A percentile compares a stretch with the other conserved stretches of the same genome.
These are phyloP conservation scores for Phaeolepiota aurea DNA, from an alignment of 768 basidiomycete species.

Conservation along the genomic window DNA sequence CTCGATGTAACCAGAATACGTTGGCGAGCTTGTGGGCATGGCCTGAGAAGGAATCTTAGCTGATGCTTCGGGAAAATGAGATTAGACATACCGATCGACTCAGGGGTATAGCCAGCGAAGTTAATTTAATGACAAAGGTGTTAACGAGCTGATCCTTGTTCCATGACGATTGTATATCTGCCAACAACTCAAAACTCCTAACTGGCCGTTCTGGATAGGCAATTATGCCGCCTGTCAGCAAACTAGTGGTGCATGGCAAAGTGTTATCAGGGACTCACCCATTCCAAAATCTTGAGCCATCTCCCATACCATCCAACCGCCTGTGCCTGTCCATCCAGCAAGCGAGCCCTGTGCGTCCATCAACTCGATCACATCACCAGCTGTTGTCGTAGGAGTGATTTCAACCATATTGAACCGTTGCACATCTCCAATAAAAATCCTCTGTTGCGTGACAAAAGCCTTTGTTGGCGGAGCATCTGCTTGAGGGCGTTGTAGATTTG, in stretches of 20 bases:
- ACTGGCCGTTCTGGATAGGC: conserved; percentile 72
- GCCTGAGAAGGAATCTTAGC: conserved; percentile 16
- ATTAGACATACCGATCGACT: conserved; percentile 44
- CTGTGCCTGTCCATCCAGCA: conserved; percentile 46
- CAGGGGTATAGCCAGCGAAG: conserved; percentile 52
- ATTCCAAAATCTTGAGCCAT: conserved; percentile 87
- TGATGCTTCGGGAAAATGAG: conserved; percentile 3
- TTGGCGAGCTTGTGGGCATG: conserved; percentile 37
- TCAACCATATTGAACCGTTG: conserved; percentile 73
- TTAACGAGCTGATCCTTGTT: conserved; percentile 77
- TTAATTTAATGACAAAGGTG: conserved; percentile 70
- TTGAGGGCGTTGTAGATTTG: not conserved
- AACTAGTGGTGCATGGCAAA: not conserved
- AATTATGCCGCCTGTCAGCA: conserved; percentile 6
- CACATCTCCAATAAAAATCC: conserved; percentile 71
- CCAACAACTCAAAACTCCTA: conserved; percentile 76
- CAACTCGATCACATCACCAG: conserved; percentile 62
- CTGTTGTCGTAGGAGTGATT: conserved; percentile 56
- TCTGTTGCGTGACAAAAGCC: conserved; percentile 42
- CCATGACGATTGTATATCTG: conserved; percentile 81
- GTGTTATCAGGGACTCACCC: conserved; percentile 43
- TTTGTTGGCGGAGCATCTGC: not conserved
- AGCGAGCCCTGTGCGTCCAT: conserved; percentile 63
- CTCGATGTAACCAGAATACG: conserved; percentile 62
- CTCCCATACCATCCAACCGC: conserved; percentile 87